Evolutionary conservation across 2,329 filamentous ascomycete species (phyloP).

Genomic region (Metarhizium humberi): DNA sequence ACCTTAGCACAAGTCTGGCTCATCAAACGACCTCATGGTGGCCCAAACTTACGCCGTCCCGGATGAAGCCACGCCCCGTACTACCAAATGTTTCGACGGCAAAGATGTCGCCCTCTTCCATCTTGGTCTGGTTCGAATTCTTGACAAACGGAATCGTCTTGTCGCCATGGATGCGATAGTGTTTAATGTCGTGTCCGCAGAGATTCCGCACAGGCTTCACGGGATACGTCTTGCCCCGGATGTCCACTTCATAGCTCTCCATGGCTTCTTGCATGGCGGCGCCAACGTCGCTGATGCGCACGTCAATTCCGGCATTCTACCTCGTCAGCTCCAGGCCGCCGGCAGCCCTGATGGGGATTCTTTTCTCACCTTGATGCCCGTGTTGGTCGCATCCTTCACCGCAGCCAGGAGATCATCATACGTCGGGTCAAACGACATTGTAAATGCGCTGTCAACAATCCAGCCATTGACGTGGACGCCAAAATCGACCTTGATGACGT

Average conservation of each 20-base stretch:
- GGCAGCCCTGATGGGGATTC: neutral
- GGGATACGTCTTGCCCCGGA: conserved; percentile 65
- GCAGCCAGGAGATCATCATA: conserved; percentile 65
- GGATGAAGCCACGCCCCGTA: conserved; percentile 73
- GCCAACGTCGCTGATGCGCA: conserved; percentile 65
- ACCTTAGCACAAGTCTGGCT: neutral
- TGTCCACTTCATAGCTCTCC: conserved; percentile 82
- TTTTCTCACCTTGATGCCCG: conserved; percentile 53
- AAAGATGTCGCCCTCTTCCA: conserved; percentile 90
- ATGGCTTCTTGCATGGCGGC: conserved; percentile 76
- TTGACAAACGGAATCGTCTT: conserved; percentile 90
- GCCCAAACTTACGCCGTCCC: conserved; percentile 55
- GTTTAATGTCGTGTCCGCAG: conserved; percentile 77
- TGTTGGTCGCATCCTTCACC: conserved; percentile 69
- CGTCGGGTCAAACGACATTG: conserved; percentile 59
- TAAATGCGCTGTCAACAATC: conserved; percentile 72
- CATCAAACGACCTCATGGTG: neutral
- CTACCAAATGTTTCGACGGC: conserved; percentile 91
- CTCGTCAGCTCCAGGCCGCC: neutral
- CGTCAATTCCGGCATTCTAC: conserved; percentile 66
- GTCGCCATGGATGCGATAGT: conserved; percentile 76
- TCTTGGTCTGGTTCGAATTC: conserved; percentile 65
- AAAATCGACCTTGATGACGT: conserved; percentile 72
- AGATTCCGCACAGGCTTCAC: conserved; percentile 76
- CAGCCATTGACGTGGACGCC: conserved; percentile 68